Evolutionary conservation across 352 stramenopile genomes (phyloP).

Genomic region (Globisporangium takayamanum): DNA sequence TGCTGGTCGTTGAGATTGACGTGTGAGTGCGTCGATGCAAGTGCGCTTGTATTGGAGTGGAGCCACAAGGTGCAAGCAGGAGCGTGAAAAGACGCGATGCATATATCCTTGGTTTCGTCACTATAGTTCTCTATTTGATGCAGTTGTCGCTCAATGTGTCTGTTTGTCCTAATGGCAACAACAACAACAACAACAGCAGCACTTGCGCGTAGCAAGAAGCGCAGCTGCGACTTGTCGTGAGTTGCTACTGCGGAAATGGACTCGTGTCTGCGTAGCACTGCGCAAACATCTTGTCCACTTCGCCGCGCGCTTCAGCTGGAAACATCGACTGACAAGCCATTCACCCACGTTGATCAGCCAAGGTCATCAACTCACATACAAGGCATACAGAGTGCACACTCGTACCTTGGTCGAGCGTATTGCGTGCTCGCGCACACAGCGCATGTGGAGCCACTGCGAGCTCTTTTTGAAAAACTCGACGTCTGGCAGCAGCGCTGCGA

Average conservation of each 20-base stretch:
- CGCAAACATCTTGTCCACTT: slow-evolving; percentile 79
- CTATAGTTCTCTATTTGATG: not conserved
- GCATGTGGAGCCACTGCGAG: slow-evolving; percentile 47
- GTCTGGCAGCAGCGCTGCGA: slow-evolving; percentile 48
- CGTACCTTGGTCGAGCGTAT: slow-evolving; percentile 64
- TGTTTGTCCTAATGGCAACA: too few species aligned
- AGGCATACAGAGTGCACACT: not conserved
- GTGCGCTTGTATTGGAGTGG: too few species aligned
- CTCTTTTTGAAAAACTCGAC: slow-evolving; percentile 62
- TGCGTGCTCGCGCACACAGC: slow-evolving; percentile 71
- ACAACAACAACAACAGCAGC: too few species aligned
- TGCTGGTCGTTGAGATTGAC: not conserved
- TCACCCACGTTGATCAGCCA: not conserved
- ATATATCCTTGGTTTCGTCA: too few species aligned
- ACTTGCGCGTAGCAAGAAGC: too few species aligned
- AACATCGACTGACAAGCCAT: slow-evolving; percentile 59
- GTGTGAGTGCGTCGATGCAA: too few species aligned
- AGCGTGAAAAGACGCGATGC: too few species aligned
- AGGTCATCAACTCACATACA: too few species aligned
- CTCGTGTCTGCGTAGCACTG: slow-evolving; percentile 68
- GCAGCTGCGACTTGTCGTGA: too few species aligned
- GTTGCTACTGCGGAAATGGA: slow-evolving; percentile 34
- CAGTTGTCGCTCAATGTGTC: too few species aligned
- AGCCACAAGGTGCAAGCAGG: too few species aligned
- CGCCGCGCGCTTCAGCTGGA: slow-evolving; percentile 42